Evolutionary conservation across 345 rosid species (phyloP).

Genomic region (Raphanus sativus): DNA sequence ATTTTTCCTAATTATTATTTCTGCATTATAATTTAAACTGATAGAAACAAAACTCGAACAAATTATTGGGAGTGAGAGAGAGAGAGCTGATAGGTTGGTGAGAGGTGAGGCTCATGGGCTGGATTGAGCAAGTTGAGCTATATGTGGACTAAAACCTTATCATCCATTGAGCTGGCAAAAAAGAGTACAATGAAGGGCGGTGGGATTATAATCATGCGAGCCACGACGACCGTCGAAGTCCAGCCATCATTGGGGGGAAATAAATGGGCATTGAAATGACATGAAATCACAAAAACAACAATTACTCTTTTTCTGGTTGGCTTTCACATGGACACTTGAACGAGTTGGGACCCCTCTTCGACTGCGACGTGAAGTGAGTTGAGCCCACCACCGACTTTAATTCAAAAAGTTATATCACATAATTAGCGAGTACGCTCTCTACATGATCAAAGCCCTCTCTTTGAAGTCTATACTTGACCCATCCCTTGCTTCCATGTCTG

Average conservation of each 20-base stretch:
- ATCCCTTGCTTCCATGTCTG: too few species aligned
- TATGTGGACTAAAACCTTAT: not conserved
- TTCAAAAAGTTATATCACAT: constrained; percentile 41
- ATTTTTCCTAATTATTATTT: not conserved
- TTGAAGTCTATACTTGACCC: too few species aligned
- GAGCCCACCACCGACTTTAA: not conserved
- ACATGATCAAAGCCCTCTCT: constrained; percentile 56
- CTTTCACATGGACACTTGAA: constrained; percentile 10
- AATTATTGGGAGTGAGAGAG: not conserved
- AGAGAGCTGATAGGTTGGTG: not conserved
- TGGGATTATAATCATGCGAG: constrained; percentile 1
- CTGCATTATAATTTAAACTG: not conserved
- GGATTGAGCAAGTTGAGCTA: constrained; percentile 6
- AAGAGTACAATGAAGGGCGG: not conserved
- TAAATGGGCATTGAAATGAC: constrained; percentile 12
- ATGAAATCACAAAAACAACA: not conserved
- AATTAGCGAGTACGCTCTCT: constrained; percentile 60
- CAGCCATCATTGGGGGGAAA: too few species aligned
- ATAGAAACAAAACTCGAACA: not conserved
- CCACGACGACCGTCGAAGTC: constrained; percentile 13
- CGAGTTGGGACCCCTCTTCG: not conserved
- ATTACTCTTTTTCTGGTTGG: constrained; percentile 21
- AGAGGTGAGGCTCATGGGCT: constrained; percentile 12
- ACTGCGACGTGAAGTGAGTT: not conserved
- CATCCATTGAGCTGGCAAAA: constrained; percentile 4